Conservation (phyloP, 2,329 filamentous ascomycete species). For the Cladosporium sp. region DNA sequence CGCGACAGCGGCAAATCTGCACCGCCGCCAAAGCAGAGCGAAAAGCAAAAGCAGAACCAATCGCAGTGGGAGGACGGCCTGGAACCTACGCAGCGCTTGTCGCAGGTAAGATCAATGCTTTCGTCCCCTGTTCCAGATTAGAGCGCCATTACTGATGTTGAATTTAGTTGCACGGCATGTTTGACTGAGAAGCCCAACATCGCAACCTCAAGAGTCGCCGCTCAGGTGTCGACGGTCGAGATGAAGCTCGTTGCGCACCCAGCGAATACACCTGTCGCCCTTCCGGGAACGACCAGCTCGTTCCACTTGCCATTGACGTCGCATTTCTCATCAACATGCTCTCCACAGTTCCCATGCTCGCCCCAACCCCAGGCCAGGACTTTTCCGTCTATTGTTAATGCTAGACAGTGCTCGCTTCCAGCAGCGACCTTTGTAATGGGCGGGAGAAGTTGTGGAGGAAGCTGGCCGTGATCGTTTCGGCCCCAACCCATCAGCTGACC, state of each 20-base stretch:
- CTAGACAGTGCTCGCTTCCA: slow-evolving; percentile 89
- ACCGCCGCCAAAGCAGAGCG: slow-evolving; percentile 22
- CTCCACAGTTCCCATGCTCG: slow-evolving; percentile 94
- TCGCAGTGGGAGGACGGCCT: slow-evolving; percentile 43
- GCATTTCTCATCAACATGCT: slow-evolving; percentile 58
- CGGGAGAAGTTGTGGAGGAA: slow-evolving; percentile 65
- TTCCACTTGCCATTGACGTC: slow-evolving; percentile 72
- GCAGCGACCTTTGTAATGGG: slow-evolving; percentile 65
- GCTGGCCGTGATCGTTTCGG: slow-evolving; percentile 79
- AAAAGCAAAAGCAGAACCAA: slow-evolving; percentile 13
- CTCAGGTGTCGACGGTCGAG: not conserved
- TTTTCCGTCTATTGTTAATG: slow-evolving; percentile 61
- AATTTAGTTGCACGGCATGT: slow-evolving; percentile 39
- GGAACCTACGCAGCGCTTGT: slow-evolving; percentile 72
- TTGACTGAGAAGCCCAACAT: slow-evolving; percentile 35
- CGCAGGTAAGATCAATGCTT: slow-evolving; percentile 58
- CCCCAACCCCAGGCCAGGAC: slow-evolving; percentile 94
- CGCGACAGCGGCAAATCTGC: slow-evolving; percentile 40
- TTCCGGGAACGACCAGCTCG: slow-evolving; percentile 57
- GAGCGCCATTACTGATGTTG: slow-evolving; percentile 24
- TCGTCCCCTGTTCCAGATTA: not conserved
- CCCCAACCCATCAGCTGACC: slow-evolving; percentile 73
- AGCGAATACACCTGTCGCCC: slow-evolving; percentile 67
- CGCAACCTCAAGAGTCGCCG: not conserved
- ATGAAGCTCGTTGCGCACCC: slow-evolving; percentile 91